phyloP scores from a whole-genome alignment of 2,329 filamentous ascomycete genomes.

The Massarina eburnea region DNA sequence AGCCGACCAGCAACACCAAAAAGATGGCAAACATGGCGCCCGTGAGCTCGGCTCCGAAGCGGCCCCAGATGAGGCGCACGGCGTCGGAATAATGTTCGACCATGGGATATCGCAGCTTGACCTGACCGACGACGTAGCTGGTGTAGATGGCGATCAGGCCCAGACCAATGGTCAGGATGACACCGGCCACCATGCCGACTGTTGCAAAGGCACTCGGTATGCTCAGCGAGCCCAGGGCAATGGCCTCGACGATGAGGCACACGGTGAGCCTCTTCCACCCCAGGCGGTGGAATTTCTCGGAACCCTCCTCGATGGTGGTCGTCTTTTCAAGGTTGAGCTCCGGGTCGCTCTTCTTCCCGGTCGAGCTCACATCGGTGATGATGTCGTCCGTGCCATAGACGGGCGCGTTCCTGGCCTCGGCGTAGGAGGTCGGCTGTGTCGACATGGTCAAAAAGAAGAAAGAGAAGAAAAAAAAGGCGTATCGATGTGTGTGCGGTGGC shows the following conservation, averaged over 20 bases:
- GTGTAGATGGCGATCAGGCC: constrained; percentile 64
- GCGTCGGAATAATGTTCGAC: constrained; percentile 71
- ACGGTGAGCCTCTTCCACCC: constrained; percentile 56
- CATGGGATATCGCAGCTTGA: constrained; percentile 60
- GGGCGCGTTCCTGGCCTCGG: constrained; percentile 15
- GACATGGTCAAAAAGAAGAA: background rate
- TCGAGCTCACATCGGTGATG: constrained; percentile 15
- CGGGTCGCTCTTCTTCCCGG: constrained; percentile 38
- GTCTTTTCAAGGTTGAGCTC: constrained; percentile 36
- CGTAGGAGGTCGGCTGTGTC: constrained; percentile 5
- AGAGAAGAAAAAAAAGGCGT: background rate
- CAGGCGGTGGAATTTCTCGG: constrained; percentile 45
- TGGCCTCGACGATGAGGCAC: constrained; percentile 54
- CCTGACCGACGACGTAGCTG: constrained; percentile 62
- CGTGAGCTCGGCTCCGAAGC: constrained; percentile 51
- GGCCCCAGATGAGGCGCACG: constrained; percentile 64
- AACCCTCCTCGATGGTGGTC: constrained; percentile 38
- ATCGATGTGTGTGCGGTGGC: background rate
- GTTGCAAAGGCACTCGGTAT: constrained; percentile 50
- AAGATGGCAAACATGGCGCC: constrained; percentile 57
- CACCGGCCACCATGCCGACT: constrained; percentile 50
- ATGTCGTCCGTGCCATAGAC: constrained; percentile 23
- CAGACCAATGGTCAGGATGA: constrained; percentile 50
- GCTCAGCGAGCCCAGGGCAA: constrained; percentile 51
- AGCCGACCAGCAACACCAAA: constrained; percentile 64